These are phyloP conservation scores for Ganoderma multipileum DNA, from an alignment of 1,284 basidiomycete species.

Conservation along the genomic window DNA sequence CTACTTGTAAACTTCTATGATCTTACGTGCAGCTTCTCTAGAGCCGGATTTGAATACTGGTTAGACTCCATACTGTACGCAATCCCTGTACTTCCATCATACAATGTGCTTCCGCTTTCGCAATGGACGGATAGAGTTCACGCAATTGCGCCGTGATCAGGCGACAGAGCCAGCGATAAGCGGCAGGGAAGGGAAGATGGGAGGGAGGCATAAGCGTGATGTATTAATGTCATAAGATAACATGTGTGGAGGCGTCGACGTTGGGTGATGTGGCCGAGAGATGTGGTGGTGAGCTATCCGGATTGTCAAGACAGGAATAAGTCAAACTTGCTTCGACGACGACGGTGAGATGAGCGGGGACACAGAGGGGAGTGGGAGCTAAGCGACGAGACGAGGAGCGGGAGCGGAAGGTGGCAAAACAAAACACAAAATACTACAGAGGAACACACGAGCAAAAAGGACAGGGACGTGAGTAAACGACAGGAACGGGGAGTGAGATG, in stretches of 20 bases:
- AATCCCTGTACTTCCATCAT: not conserved
- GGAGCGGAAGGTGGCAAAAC: slow-evolving; percentile 34
- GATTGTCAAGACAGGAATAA: slow-evolving; percentile 48
- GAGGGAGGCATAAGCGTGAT: slow-evolving; percentile 31
- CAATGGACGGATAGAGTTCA: not conserved
- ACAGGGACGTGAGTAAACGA: slow-evolving; percentile 15
- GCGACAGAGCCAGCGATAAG: not conserved
- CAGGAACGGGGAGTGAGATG: slow-evolving; percentile 14
- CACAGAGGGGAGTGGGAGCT: slow-evolving; percentile 23
- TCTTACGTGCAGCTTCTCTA: not conserved
- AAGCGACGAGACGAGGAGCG: slow-evolving; percentile 34
- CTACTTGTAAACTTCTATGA: not conserved
- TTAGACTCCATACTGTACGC: not conserved
- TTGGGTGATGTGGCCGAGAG: slow-evolving; percentile 17
- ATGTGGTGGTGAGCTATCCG: slow-evolving; percentile 37
- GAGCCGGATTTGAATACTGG: not conserved
- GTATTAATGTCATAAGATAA: slow-evolving; percentile 45
- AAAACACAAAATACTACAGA: slow-evolving; percentile 27
- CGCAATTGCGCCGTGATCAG: not conserved
- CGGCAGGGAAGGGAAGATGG: not conserved
- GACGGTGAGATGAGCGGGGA: slow-evolving; percentile 36
- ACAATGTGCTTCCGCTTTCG: not conserved
- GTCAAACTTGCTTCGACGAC: slow-evolving; percentile 42
- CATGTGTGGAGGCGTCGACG: slow-evolving; percentile 38
- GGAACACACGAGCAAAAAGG: slow-evolving; percentile 33